Evolutionary conservation across 495 filamentous ascomycete species (phyloP), one percentile per base, ranked within the genome.

Genomic region (Aspergillus indologenus): DNA sequence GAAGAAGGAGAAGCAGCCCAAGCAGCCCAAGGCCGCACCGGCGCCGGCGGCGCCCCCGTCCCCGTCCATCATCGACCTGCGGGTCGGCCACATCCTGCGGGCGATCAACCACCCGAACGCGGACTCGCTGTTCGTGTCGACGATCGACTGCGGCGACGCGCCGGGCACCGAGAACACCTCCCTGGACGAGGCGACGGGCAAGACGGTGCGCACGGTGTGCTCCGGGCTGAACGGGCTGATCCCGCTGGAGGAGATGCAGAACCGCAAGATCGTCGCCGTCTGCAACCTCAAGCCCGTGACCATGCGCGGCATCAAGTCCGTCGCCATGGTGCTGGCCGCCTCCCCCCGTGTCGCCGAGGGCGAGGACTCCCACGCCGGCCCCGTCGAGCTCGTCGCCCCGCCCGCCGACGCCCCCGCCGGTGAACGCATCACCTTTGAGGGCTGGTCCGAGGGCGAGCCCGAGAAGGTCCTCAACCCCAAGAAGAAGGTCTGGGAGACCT

Each of bases 271-370:
- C 48, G 85, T 98, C 45, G 89, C 90, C 12, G 92, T 98, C 21
- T 95, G 91, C 79, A 98, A 98, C 73, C 80, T 98, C 65, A 98
- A 98, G 83, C 94, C 94, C 12, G 94, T 96, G 63, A 97, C 93
- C 65, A 98, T 98, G 94, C 87, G 95, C 42, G 93, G 95, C 57
- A 89, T 98, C 76, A 96, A 96, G 79, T 94, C 90, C 49, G 83
- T 79, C 40, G 94, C 94, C 57, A 97, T 98, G 95, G 94, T 98
- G 14, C 81, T 98, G 23, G 95, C 95, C 17, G 94, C 94, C 17
- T 97, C 92, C 14, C 94, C 93, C 14, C 77, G 83, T 50, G 74
- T 89, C 31, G 73, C 73, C 7, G 89, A 92, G 65, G 93, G 90
- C 23, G 88, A 80, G 45, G 92, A 96, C 67, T 82, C 87, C 56